phyloP scores from a whole-genome alignment of 1,284 basidiomycete species.

The Cutaneotrichosporon spelunceum region DNA sequence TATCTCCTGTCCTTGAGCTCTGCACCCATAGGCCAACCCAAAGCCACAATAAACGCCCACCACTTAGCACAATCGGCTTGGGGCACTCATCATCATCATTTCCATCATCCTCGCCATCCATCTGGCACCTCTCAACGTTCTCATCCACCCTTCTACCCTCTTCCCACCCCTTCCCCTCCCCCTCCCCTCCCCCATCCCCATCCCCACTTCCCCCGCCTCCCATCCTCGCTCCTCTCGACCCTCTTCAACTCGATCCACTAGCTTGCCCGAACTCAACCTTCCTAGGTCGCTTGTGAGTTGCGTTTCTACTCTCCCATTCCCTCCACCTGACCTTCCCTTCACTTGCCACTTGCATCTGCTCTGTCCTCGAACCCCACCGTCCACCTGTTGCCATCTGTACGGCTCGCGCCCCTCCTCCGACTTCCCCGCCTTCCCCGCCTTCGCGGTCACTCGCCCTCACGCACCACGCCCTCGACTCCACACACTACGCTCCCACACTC shows the following conservation, averaged over 20 bases:
- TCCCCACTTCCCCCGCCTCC: background rate
- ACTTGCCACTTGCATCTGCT: background rate
- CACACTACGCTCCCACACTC: background rate
- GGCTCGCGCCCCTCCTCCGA: background rate
- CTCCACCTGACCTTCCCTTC: constrained; percentile 21
- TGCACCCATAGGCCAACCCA: background rate
- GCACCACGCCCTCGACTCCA: background rate
- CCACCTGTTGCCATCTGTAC: background rate
- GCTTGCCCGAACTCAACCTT: constrained; percentile 2
- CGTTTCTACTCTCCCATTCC: constrained; percentile 10
- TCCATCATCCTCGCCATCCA: constrained; percentile 5
- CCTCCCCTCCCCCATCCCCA: background rate
- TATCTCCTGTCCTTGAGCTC: too few relatives aligned
- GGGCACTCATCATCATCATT: constrained; percentile 10
- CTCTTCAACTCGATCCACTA: constrained; percentile 4
- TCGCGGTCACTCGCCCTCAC: background rate
- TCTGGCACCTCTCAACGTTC: background rate
- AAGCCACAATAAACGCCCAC: constrained; percentile 6
- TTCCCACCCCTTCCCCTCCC: constrained; percentile 6
- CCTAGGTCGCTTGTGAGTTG: constrained; percentile 10
- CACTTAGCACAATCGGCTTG: too few relatives aligned
- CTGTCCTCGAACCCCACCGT: background rate
- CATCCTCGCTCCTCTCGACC: background rate
- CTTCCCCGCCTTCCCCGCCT: background rate
- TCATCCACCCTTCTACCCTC: constrained; percentile 4